phyloP scores from a whole-genome alignment of 2,329 filamentous ascomycete genomes.

The Magnaporthiopsis rhizophila region DNA sequence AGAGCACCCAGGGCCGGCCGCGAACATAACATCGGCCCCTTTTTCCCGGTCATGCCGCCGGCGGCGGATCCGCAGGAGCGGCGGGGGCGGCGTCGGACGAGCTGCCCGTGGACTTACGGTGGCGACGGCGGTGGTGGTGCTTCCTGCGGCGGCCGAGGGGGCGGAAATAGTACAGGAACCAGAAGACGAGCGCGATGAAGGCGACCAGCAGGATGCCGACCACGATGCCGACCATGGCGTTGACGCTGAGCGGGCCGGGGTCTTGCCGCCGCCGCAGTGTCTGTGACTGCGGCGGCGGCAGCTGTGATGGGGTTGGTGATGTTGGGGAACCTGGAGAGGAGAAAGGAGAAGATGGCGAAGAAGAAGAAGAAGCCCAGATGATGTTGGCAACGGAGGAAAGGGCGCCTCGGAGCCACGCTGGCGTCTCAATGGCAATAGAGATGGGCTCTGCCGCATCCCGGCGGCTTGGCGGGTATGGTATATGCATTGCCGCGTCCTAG shows the following conservation, averaged over 20 bases:
- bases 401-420: background rate
- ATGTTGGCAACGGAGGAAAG: background rate
- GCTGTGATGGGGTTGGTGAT: background rate
- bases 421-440: background rate
- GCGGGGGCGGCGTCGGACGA: background rate
- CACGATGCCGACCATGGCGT: conserved; percentile 26
- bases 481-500: conserved; percentile 7
- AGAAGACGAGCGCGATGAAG: conserved; percentile 28
- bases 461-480: conserved; percentile 7
- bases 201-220: conserved; percentile 32
- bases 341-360: background rate
- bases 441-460: background rate
- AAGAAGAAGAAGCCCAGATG: background rate
- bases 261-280: conserved; percentile 1
- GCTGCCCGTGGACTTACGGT: conserved; percentile 19
- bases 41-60: background rate
- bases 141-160: conserved; percentile 25
- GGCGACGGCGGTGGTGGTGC: conserved; percentile 15
- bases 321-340: no score
- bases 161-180: conserved; percentile 33
- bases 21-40: background rate
- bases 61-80: background rate
- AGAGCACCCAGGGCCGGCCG: background rate
- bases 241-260: conserved; percentile 29
- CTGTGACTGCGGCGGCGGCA: background rate